phyloP scores from a whole-genome alignment of 78 protist species.

The Dictyostelium intermedium region DNA sequence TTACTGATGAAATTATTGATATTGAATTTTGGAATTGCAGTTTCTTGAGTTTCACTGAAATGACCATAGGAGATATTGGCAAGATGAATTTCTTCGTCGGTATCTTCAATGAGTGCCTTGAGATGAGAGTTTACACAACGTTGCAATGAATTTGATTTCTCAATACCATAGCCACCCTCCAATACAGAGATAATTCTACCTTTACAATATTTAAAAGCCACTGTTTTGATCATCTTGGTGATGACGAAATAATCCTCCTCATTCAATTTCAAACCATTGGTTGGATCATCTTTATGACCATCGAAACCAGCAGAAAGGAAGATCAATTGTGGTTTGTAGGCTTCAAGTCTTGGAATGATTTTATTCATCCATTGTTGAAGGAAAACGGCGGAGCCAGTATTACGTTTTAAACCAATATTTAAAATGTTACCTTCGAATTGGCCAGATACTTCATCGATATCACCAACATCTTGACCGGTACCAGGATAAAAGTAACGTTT shows the following conservation, averaged over 20 bases:
- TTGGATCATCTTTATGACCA: conserved; percentile 85
- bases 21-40: not conserved
- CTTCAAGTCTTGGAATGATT: conserved; percentile 73
- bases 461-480: conserved; percentile 57
- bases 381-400: conserved; percentile 55
- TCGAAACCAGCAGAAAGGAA: conserved; percentile 89
- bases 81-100: conserved; percentile 24
- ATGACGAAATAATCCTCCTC: conserved; percentile 75
- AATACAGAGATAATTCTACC: conserved; percentile 80
- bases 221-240: conserved; percentile 72
- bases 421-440: conserved; percentile 61
- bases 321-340: conserved; percentile 80
- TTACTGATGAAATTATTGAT: not conserved
- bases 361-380: conserved; percentile 51
- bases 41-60: not conserved
- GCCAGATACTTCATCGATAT: conserved; percentile 26
- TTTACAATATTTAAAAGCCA: conserved; percentile 62
- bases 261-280: conserved; percentile 67
- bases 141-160: conserved; percentile 31
- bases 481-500: conserved; percentile 83
- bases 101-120: conserved; percentile 60
- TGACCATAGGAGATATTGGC: not conserved
- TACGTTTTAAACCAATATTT: conserved; percentile 58
- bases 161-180: conserved; percentile 84
- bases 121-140: conserved; percentile 65